phyloP scores from a whole-genome alignment of 176 grass and related monocot species.

The Raddia distichophylla region DNA sequence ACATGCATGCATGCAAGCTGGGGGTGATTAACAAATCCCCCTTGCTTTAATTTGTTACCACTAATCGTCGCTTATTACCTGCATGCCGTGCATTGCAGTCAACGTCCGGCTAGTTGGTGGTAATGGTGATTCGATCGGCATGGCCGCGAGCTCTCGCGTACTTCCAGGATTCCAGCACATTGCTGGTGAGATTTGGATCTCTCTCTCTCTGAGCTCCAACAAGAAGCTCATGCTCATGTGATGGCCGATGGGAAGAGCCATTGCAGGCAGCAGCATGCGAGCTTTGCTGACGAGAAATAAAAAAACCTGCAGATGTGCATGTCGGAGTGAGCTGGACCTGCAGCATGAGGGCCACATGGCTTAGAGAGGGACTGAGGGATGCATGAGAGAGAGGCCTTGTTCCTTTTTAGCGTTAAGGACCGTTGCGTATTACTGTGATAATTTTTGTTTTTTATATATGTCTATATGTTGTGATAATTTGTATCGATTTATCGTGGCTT shows the following conservation, averaged over 20 bases:
- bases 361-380: background rate
- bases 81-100: background rate
- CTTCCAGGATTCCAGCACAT: background rate
- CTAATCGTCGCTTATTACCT: background rate
- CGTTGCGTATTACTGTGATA: no score
- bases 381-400: no score
- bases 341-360: constrained; percentile 40
- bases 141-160: background rate
- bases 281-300: no score
- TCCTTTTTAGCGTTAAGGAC: no score
- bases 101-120: background rate
- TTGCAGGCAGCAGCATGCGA: background rate
- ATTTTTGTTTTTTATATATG: no score
- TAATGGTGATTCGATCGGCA: background rate
- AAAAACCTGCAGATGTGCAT: background rate
- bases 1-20: constrained; percentile 8
- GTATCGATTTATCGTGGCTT: no score
- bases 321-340: constrained; percentile 17
- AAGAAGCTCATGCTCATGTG: background rate
- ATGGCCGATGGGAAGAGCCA: background rate
- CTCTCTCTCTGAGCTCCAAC: background rate
- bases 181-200: background rate
- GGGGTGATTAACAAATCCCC: background rate
- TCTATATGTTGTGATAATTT: no score
- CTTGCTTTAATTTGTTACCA: background rate